phyloP scores from a whole-genome alignment of 2,329 filamentous ascomycete genomes.

The Mycosphaerelloides madeirae region DNA sequence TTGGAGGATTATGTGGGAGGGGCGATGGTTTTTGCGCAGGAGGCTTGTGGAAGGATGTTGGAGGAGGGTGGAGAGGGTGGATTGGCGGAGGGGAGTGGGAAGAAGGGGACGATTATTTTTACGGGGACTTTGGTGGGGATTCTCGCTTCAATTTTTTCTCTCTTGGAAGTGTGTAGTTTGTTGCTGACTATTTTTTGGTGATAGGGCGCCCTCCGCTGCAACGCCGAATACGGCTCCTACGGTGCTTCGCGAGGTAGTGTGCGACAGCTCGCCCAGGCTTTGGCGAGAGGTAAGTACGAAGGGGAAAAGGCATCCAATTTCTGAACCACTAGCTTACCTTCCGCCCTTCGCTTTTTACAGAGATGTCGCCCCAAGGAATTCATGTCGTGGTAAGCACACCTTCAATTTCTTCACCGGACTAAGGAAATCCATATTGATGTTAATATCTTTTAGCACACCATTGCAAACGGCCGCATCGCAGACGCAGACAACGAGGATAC shows the following conservation, averaged over 20 bases:
- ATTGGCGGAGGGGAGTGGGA: slow-evolving; percentile 44
- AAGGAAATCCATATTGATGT: neutral
- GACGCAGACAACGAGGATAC: slow-evolving; percentile 49
- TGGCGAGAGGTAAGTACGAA: too few species aligned
- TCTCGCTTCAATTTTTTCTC: neutral
- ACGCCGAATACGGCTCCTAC: slow-evolving; percentile 52
- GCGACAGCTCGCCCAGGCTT: slow-evolving; percentile 51
- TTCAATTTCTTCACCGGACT: too few species aligned
- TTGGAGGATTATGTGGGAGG: slow-evolving; percentile 52
- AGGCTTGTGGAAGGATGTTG: slow-evolving; percentile 49
- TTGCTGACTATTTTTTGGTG: neutral
- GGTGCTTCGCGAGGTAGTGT: slow-evolving; percentile 51
- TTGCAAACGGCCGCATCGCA: slow-evolving; percentile 52
- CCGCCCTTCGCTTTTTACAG: too few species aligned
- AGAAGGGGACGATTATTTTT: slow-evolving; percentile 56
- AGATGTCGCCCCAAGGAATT: slow-evolving; percentile 53
- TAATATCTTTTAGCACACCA: too few species aligned
- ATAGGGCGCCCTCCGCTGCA: slow-evolving; percentile 42
- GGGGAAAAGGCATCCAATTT: too few species aligned
- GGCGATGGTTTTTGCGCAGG: slow-evolving; percentile 53
- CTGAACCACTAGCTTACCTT: too few species aligned
- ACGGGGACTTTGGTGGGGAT: slow-evolving; percentile 44
- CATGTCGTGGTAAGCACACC: slow-evolving; percentile 43
- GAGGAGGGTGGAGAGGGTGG: slow-evolving; percentile 47
- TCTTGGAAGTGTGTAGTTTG: too few species aligned